These are phyloP conservation scores for Leccinum truebloodii DNA, from an alignment of 768 basidiomycete genomes.

Conservation along the genomic window DNA sequence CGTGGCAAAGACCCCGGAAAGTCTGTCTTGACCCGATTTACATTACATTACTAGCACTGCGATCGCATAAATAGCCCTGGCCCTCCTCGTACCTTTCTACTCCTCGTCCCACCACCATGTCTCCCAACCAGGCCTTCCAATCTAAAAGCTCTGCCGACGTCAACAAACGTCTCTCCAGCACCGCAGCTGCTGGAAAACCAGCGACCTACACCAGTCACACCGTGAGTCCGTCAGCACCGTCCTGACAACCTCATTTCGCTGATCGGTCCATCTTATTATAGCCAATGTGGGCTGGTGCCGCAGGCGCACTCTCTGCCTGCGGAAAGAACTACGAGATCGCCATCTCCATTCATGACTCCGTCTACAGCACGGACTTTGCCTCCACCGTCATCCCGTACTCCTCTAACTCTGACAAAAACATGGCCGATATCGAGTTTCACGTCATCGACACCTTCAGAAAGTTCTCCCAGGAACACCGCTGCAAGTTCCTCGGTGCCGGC, in stretches of 20 bases:
- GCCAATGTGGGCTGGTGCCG: conserved; percentile 90
- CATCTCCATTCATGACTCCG: conserved; percentile 80
- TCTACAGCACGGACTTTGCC: conserved; percentile 80
- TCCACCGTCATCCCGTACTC: conserved; percentile 55
- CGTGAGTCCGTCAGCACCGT: conserved; percentile 41
- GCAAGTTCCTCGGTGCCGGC: conserved; percentile 86
- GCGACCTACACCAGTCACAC: conserved; percentile 65
- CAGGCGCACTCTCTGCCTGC: conserved; percentile 60
- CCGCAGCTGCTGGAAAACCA: conserved; percentile 49
- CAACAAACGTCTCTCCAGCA: conserved; percentile 68
- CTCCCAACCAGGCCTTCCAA: conserved; percentile 54
- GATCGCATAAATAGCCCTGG: conserved; percentile 34
- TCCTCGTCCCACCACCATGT: conserved; percentile 45
- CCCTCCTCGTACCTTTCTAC: conserved; percentile 19
- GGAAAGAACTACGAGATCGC: conserved; percentile 68
- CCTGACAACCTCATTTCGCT: conserved; percentile 3
- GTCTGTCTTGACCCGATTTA: conserved; percentile 13
- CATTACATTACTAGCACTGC: not conserved
- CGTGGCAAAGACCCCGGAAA: conserved; percentile 17
- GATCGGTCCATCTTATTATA: conserved; percentile 32
- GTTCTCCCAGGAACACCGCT: conserved; percentile 75
- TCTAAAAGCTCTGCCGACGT: conserved; percentile 65
- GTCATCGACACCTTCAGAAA: conserved; percentile 66
- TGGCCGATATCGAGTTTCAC: conserved; percentile 60
- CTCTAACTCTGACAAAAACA: conserved; percentile 54